phyloP scores from a whole-genome alignment of 306 rosid genomes.

The Castanea crenata region DNA sequence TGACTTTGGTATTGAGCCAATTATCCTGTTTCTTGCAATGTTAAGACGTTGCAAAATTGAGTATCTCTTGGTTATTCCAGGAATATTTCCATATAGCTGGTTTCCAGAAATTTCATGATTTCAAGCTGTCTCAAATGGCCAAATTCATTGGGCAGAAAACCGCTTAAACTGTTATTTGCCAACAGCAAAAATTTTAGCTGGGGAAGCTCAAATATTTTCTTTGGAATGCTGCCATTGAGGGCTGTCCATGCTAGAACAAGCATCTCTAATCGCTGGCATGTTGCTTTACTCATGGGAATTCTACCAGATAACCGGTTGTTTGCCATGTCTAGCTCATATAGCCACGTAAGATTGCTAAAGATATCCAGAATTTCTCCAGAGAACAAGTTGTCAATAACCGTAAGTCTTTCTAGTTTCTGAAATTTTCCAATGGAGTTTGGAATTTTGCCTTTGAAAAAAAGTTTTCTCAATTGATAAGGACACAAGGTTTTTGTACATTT shows the following conservation, averaged over 20 bases:
- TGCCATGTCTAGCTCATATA: neutral
- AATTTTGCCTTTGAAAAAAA: constrained; percentile 23
- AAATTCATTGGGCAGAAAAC: constrained; percentile 22
- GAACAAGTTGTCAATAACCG: constrained; percentile 1
- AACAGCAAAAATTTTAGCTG: constrained; percentile 6
- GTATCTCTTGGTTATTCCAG: neutral
- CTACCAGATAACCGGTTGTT: constrained; percentile 19
- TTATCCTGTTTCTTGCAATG: constrained; percentile 36
- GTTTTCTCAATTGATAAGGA: constrained; percentile 22
- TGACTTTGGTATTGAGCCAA: constrained; percentile 32
- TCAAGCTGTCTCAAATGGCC: constrained; percentile 32
- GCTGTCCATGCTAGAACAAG: constrained; percentile 18
- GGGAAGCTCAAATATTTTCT: constrained; percentile 34
- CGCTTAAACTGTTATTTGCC: constrained; percentile 20
- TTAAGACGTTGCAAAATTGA: constrained; percentile 6
- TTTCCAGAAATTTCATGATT: constrained; percentile 19
- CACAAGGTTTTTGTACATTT: constrained; percentile 18
- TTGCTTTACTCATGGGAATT: constrained; percentile 28
- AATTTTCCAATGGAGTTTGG: constrained; percentile 33
- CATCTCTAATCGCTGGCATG: neutral
- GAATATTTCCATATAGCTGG: constrained; percentile 29
- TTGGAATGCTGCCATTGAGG: constrained; percentile 37
- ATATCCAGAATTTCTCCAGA: constrained; percentile 41
- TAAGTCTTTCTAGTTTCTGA: neutral
- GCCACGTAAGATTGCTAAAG: constrained; percentile 35